Evolutionary conservation across 768 basidiomycete species (phyloP), one percentile per base, ranked within the genome.

Genomic region (Austroboletus eburneus): DNA sequence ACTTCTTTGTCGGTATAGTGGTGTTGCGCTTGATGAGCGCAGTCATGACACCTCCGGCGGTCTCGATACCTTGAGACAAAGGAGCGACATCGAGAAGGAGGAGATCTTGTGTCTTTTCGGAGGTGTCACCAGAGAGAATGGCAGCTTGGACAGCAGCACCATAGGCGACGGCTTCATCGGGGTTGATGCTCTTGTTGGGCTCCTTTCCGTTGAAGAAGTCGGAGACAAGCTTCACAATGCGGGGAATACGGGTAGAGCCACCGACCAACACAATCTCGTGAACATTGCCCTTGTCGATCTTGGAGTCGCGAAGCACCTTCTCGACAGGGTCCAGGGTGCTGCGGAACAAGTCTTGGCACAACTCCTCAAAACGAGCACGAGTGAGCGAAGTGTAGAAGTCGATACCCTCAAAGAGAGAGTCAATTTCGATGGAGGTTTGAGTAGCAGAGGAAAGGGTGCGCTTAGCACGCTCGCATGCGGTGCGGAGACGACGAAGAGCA

Each of bases 161-260:
- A 69, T 96, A 96, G 17, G 95, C 95, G 48, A 98, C 93, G 46
- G 95, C 94, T 74, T 97, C 95, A 56, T 98, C 95, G 43, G 95
- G 95, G 83, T 98, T 97, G 78, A 98, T 97, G 74, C 87, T 87
- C 81, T 94, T 96, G 80, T 92, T 93, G 61, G 91, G 94, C 75
- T 96, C 93, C 78, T 94, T 93, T 67, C 94, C 94, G 68, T 90
- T 91, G 79, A 97, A 97, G 82, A 89, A 96, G 71, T 97, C 94
- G 56, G 91, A 94, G 47, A 98, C 91, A 65, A 97, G 89, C 73
- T 96, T 94, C 67, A 91, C 85, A 62, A 98, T 87, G 69, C 91
- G 89, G 56, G 95, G 95, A 56, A 98, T 97, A 82, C 93, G 93
- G 46, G 95, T 97, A 40, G 95, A 98, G 52, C 95, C 95, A 68